These are phyloP conservation scores for Stephanodiscus triporus DNA, from an alignment of 108 stramenopile species.

Conservation along the genomic window DNA sequence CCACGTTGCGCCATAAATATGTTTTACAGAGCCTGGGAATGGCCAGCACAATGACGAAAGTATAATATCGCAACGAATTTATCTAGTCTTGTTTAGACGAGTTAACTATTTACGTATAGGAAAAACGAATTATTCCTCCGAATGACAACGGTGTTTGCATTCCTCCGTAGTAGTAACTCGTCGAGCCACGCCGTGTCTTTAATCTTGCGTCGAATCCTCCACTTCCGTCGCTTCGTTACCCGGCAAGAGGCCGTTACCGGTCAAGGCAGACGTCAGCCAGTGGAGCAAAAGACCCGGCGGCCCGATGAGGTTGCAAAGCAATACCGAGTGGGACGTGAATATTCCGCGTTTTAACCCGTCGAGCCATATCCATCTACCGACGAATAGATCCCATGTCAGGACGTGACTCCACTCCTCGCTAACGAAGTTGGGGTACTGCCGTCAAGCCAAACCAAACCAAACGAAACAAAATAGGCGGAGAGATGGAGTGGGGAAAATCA, in stretches of 20 bases:
- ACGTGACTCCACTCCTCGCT: conserved; percentile 91
- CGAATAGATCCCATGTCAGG: conserved; percentile 91
- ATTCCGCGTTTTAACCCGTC: conserved; percentile 82
- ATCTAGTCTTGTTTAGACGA: not conserved
- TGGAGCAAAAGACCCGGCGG: conserved; percentile 89
- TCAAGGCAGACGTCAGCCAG: conserved; percentile 68
- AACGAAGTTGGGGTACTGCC: conserved; percentile 87
- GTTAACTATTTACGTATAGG: not conserved
- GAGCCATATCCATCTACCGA: conserved; percentile 90
- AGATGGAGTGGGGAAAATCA: too few relatives aligned
- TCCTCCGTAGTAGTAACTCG: conserved; percentile 58
- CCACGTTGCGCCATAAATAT: not conserved
- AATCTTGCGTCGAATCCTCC: too few relatives aligned
- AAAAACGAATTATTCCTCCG: not conserved
- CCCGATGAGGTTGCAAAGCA: conserved; percentile 88
- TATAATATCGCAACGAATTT: not conserved
- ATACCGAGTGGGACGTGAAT: conserved; percentile 80
- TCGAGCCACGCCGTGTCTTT: too few relatives aligned
- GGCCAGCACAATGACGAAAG: not conserved
- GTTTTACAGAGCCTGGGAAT: not conserved
- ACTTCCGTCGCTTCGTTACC: too few relatives aligned
- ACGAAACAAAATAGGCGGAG: too few relatives aligned
- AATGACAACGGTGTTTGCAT: conserved; percentile 33
- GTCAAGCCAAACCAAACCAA: too few relatives aligned
- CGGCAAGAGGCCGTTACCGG: too few relatives aligned